Evolutionary conservation across 495 filamentous ascomycete species (phyloP).

Genomic region (Aspergillus steynii): DNA sequence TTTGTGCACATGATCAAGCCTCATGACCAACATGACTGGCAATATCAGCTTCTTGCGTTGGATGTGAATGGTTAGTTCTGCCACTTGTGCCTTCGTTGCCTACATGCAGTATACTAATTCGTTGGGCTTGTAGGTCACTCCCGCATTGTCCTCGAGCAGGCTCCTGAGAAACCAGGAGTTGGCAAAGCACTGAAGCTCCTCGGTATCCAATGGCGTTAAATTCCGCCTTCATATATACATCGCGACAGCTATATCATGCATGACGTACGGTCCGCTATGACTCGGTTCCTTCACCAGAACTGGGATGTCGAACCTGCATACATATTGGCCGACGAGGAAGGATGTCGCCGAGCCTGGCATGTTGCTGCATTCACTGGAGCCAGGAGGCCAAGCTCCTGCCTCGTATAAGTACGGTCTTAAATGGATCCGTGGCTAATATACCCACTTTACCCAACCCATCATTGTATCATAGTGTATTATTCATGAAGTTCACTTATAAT

Average conservation of each 20-base stretch:
- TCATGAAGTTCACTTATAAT: not conserved
- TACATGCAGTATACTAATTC: constrained; percentile 5
- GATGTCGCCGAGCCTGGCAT: not conserved
- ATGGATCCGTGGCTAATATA: not conserved
- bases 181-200: constrained; percentile 48
- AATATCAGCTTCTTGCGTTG: constrained; percentile 78
- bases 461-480: not conserved
- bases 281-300: not conserved
- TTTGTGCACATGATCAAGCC: constrained; percentile 73
- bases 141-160: constrained; percentile 51
- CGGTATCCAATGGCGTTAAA: constrained; percentile 54
- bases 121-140: constrained; percentile 33
- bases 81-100: not conserved
- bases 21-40: constrained; percentile 62
- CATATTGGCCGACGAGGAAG: not conserved
- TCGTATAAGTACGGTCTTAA: not conserved
- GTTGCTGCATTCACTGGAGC: not conserved
- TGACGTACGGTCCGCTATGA: not conserved
- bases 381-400: not conserved
- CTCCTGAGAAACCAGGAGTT: constrained; percentile 38
- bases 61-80: constrained; percentile 63
- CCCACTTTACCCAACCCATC: not conserved
- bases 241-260: not conserved
- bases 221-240: not conserved
- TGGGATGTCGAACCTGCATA: not conserved